Evolutionary conservation across 495 filamentous ascomycete genomes (phyloP).

Genomic region (Lichenothelia convexa): DNA sequence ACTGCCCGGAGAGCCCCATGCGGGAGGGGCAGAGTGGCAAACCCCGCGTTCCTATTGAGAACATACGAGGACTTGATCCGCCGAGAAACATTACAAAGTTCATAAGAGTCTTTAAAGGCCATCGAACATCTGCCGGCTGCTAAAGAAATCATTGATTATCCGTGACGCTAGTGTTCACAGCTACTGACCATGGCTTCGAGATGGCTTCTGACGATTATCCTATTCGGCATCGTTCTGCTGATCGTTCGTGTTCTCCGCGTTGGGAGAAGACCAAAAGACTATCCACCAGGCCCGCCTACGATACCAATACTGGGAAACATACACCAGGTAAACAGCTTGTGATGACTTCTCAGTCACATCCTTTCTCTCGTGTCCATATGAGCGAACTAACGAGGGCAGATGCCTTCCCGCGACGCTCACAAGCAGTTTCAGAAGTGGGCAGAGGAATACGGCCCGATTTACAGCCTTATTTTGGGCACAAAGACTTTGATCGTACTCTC

Average conservation of each 20-base stretch:
- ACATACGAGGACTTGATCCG: no score
- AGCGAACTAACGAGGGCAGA: not conserved
- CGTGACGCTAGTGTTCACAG: no score
- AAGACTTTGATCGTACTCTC: constrained; percentile 1
- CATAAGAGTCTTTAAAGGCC: no score
- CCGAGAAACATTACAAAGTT: no score
- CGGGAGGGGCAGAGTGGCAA: no score
- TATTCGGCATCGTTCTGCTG: not conserved
- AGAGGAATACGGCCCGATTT: not conserved
- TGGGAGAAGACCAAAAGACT: not conserved
- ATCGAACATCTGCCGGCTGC: no score
- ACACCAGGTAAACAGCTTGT: not conserved
- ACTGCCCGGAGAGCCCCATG: no score
- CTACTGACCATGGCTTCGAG: no score
- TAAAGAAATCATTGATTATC: no score
- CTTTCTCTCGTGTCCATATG: no score
- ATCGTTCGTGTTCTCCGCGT: not conserved
- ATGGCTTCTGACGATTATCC: no score
- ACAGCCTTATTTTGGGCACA: not conserved
- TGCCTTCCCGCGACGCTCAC: not conserved
- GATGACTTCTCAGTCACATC: not conserved
- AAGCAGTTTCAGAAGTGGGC: constrained; percentile 1
- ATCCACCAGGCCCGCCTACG: constrained; percentile 1
- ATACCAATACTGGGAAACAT: not conserved
- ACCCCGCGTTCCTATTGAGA: no score